Base-by-base conservation (phyloP, 202 grass and related monocot species). In the Tripidium arundinaceum region DNA sequence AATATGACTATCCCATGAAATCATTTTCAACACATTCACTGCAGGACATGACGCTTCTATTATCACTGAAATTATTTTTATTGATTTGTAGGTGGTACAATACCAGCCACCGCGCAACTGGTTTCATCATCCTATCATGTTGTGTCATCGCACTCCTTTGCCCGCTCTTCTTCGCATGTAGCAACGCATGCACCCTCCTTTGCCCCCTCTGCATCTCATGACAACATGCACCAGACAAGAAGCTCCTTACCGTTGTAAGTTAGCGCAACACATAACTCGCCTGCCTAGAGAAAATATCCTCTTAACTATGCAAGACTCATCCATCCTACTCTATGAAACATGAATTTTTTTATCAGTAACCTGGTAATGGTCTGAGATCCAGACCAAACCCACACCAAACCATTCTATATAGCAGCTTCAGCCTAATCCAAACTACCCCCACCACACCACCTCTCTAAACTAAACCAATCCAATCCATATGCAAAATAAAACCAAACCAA, bases 91-190 rank as follows among this genome's bases (percentile, higher is more conserved):
- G 94, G 87, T 82, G 94, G 94, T 60, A 86, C 91, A 60, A 70
- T 98, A 70, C 94, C 94, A 79, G 94, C 94, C 22, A 13, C 89
- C 36, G 91, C 94, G 22, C 94, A 98, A 33, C 84, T 98, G 42
- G 75, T 74, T 76, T 87, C 89, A 3, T 98, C 94, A 19, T 98
- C 91, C 34, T 87, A 83, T 83, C 89, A 94, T 29, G 81, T 87
- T 4, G 89, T 84, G 83, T 89, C 94, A 49, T 92, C 89, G 0
- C 79, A 86, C 57, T 85, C 85, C 27, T 90, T 87, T 39, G 22
- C 47, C 18, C 65, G 47, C 55, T 60, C 84, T 47, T 40, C 65
- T 81, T 81, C 81, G 31, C 85, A n/a, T 8, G 78, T 66, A 59
- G 13, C 65, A 6, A 28, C 41, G n/a, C 80, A 85, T 8, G 59